A percentile compares a stretch with the other conserved stretches of the same genome.
phyloP scores from a whole-genome alignment of 2,329 filamentous ascomycete species.

The Neofusicoccum sp. region DNA sequence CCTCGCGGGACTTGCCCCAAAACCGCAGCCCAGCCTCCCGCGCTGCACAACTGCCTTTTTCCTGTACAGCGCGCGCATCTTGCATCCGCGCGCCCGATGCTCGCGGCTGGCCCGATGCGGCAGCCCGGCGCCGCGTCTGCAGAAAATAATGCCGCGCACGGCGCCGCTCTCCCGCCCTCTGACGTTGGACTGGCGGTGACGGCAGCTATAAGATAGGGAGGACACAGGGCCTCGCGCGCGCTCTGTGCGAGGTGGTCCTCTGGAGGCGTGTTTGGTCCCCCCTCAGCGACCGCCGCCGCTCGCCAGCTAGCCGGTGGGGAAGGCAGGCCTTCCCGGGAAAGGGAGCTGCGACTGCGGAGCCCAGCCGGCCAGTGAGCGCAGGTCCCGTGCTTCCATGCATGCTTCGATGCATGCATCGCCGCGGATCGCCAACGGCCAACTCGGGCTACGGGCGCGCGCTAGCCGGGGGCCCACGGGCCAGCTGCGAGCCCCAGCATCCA shows the following conservation, averaged over 20 bases:
- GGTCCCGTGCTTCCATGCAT: slow-evolving; percentile 13
- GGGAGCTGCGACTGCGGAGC: slow-evolving; percentile 11
- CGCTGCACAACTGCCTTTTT: slow-evolving; percentile 7
- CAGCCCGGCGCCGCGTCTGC: slow-evolving; percentile 5
- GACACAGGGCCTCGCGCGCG: slow-evolving; percentile 14
- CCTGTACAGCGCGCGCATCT: neutral
- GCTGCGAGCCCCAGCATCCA: neutral
- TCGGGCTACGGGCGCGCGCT: neutral
- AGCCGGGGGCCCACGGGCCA: neutral
- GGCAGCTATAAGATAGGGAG: neutral
- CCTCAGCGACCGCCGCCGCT: slow-evolving; percentile 10
- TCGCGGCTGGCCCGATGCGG: neutral
- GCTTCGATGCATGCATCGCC: slow-evolving; percentile 17
- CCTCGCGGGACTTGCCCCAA: slow-evolving; percentile 7
- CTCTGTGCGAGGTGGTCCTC: slow-evolving; percentile 14
- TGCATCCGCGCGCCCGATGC: neutral
- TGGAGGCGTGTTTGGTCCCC: neutral
- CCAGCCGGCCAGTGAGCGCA: slow-evolving; percentile 5
- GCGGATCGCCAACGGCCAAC: slow-evolving; percentile 12
- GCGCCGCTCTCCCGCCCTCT: slow-evolving; percentile 1
- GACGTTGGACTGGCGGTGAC: slow-evolving; percentile 20
- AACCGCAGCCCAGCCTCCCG: neutral
- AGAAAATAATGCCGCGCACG: slow-evolving; percentile 8
- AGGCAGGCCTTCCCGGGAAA: slow-evolving; percentile 5
- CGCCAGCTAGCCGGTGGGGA: slow-evolving; percentile 1